These are phyloP conservation scores for Zoysia japonica DNA, from an alignment of 176 grass and related monocot species.

Conservation along the genomic window DNA sequence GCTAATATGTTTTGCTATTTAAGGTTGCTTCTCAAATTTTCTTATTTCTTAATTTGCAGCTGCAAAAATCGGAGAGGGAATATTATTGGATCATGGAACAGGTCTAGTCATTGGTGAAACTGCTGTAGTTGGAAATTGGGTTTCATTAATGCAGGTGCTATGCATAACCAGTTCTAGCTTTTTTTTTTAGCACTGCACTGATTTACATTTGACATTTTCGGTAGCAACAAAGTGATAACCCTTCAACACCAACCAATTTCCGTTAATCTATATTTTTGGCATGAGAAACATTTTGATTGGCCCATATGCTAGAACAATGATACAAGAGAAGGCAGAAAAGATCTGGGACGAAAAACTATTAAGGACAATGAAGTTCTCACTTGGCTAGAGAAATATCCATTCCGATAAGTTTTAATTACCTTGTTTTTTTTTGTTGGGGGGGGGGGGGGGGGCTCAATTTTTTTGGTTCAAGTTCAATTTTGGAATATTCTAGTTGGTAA, in stretches of 20 bases:
- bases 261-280: not conserved
- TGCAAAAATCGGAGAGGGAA: constrained; percentile 92
- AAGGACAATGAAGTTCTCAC: not conserved
- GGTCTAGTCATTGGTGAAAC: constrained; percentile 99
- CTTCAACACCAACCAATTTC: not conserved
- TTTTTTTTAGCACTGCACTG: not conserved
- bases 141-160: constrained; percentile 93
- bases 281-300: not conserved
- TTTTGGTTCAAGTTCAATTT: not conserved
- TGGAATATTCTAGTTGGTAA: constrained; percentile 25
- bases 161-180: constrained; percentile 11
- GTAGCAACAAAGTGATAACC: not conserved
- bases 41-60: constrained; percentile 57
- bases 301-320: not conserved
- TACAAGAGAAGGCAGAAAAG: not conserved
- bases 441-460: not conserved
- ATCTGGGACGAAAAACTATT: not conserved
- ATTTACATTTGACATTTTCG: constrained; percentile 7
- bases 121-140: constrained; percentile 95
- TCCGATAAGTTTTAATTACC: not conserved
- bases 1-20: constrained; percentile 12
- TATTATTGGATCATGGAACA: constrained; percentile 96
- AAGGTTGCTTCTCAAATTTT: constrained; percentile 11
- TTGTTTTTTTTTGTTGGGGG: not conserved
- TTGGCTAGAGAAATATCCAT: not conserved